phyloP scores from a whole-genome alignment of 257 asterid genomes.

The Solanum virginianum region DNA sequence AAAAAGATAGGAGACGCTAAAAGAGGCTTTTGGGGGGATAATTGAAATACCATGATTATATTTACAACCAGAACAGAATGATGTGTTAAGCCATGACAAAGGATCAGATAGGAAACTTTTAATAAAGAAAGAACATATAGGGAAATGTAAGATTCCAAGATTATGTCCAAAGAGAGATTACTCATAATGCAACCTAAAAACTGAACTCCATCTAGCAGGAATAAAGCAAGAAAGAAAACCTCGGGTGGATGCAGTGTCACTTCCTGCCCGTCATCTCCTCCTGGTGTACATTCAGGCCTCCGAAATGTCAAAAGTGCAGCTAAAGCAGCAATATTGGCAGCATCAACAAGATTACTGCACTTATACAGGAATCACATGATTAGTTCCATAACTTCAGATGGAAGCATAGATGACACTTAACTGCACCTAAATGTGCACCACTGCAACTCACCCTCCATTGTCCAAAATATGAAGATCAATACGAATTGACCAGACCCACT shows the following conservation, averaged over 20 bases:
- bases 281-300: constrained; percentile 84
- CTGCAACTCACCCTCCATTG: constrained; percentile 75
- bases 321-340: constrained; percentile 91
- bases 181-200: neutral
- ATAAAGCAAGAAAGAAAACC: constrained; percentile 24
- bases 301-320: constrained; percentile 87
- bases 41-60: neutral
- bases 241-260: constrained; percentile 72
- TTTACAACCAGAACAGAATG: neutral
- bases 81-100: neutral
- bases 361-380: neutral
- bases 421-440: neutral
- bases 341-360: constrained; percentile 87
- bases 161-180: neutral
- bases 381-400: neutral
- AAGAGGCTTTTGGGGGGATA: neutral
- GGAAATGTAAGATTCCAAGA: neutral
- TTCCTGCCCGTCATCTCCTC: constrained; percentile 80
- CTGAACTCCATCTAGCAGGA: neutral
- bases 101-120: neutral
- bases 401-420: neutral
- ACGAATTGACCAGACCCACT: constrained; percentile 93
- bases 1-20: neutral
- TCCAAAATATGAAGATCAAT: constrained; percentile 84
- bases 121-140: neutral